These are phyloP conservation scores for Datisca glomerata DNA, from an alignment of 306 rosid genomes.

Conservation along the genomic window DNA sequence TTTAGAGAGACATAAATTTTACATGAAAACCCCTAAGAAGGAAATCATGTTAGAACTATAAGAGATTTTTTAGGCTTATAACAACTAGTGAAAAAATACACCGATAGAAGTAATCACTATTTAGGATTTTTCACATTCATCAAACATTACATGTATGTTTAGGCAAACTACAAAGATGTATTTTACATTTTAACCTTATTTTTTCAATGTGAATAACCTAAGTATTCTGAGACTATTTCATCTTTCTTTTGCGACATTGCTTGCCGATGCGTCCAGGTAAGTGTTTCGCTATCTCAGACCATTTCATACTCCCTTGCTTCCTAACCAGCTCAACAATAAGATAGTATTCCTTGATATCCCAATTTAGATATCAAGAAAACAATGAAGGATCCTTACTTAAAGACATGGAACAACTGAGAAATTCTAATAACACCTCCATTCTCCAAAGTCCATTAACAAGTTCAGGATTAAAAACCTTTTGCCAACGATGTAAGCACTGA, in stretches of 20 bases:
- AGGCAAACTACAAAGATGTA: too few species aligned
- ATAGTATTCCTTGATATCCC: constrained; percentile 29
- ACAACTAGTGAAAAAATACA: too few species aligned
- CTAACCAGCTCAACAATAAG: constrained; percentile 16
- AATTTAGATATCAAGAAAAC: neutral
- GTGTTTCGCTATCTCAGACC: constrained; percentile 30
- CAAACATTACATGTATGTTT: too few species aligned
- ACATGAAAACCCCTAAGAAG: too few species aligned
- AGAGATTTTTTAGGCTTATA: too few species aligned
- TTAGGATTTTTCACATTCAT: too few species aligned
- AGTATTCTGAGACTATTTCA: too few species aligned
- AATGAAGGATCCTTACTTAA: neutral
- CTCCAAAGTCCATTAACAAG: constrained; percentile 50
- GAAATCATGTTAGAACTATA: too few species aligned
- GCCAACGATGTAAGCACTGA: constrained; percentile 54
- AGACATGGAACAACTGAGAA: neutral
- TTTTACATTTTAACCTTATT: too few species aligned
- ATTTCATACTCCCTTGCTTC: constrained; percentile 23
- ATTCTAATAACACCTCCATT: constrained; percentile 21
- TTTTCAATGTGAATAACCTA: too few species aligned
- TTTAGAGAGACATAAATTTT: too few species aligned
- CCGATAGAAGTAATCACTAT: too few species aligned
- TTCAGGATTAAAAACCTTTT: constrained; percentile 39
- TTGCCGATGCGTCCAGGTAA: constrained; percentile 52
- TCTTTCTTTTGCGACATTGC: constrained; percentile 42